These are phyloP conservation scores for Ploettnerulaceae sp. DNA, from an alignment of 2,329 filamentous ascomycete genomes.

Conservation along the genomic window DNA sequence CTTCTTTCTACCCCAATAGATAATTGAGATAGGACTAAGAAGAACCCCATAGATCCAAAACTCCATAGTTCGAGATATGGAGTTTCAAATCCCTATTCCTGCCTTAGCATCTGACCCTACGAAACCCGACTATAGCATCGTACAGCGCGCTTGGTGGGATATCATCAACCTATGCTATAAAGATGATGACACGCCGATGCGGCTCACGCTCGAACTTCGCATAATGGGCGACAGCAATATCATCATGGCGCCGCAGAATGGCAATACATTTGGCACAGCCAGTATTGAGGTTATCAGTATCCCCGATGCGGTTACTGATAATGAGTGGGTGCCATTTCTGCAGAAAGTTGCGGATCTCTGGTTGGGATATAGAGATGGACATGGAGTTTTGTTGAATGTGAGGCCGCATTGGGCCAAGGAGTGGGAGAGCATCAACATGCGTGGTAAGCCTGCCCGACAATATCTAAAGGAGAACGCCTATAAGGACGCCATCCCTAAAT, in stretches of 20 bases:
- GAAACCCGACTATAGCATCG: conserved; percentile 39
- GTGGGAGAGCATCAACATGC: conserved; percentile 36
- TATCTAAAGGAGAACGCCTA: conserved; percentile 39
- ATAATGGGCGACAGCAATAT: conserved; percentile 41
- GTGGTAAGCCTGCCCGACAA: conserved; percentile 31
- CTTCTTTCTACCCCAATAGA: too few relatives aligned
- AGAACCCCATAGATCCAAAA: conserved; percentile 42
- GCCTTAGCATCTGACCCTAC: conserved; percentile 28
- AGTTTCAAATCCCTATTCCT: conserved; percentile 42
- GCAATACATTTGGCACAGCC: conserved; percentile 39
- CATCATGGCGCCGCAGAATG: conserved; percentile 41
- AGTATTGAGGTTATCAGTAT: conserved; percentile 42
- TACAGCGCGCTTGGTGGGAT: conserved; percentile 47
- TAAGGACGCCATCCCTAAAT: conserved; percentile 37
- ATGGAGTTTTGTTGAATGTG: conserved; percentile 33
- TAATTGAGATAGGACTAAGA: too few relatives aligned
- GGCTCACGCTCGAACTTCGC: conserved; percentile 42
- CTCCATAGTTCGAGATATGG: conserved; percentile 42
- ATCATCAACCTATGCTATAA: conserved; percentile 42
- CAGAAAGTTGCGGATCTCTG: conserved; percentile 41
- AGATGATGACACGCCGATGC: conserved; percentile 37
- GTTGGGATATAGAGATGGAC: conserved; percentile 35
- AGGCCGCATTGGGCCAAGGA: conserved; percentile 47
- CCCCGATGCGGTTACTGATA: conserved; percentile 36
- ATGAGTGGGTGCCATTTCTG: conserved; percentile 39